A percentile compares a stretch with the other conserved stretches of the same genome.
Conservation (phyloP, 106 monocot genomes). For the Hemerocallis citrina region DNA sequence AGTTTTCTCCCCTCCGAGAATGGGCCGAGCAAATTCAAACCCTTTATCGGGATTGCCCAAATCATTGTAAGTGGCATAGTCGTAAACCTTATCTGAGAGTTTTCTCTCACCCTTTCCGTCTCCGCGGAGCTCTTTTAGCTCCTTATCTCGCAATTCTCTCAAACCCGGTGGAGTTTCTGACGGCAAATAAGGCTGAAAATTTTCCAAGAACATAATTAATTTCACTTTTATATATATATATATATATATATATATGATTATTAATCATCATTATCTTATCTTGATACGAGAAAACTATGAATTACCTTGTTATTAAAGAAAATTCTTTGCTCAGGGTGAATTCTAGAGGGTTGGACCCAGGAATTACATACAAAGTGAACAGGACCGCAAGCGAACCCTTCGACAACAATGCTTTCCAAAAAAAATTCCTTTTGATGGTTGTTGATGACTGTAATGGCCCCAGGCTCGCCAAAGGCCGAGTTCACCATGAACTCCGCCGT, state of each 20-base stretch:
- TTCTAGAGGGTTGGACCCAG: slow-evolving; percentile 65
- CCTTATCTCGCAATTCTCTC: slow-evolving; percentile 46
- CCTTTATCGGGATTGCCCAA: slow-evolving; percentile 77
- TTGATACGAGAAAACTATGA: background rate
- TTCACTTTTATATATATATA: background rate
- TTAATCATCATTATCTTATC: background rate
- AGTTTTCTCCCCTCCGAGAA: slow-evolving; percentile 41
- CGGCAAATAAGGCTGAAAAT: slow-evolving; percentile 71
- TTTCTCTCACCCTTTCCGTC: slow-evolving; percentile 59
- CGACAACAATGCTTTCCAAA: slow-evolving; percentile 71
- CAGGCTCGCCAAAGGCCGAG: slow-evolving; percentile 71
- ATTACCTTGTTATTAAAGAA: slow-evolving; percentile 81
- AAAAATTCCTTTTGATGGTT: slow-evolving; percentile 69
- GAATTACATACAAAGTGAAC: slow-evolving; percentile 84
- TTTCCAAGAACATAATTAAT: background rate
- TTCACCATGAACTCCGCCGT: slow-evolving; percentile 65
- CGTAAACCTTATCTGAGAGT: slow-evolving; percentile 47
- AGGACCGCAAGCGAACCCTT: slow-evolving; percentile 63
- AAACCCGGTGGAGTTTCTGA: slow-evolving; percentile 74
- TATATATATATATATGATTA: background rate
- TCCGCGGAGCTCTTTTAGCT: slow-evolving; percentile 65
- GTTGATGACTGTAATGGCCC: slow-evolving; percentile 70
- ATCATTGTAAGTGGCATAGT: slow-evolving; percentile 62
- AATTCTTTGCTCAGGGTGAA: slow-evolving; percentile 41
- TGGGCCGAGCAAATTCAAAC: slow-evolving; percentile 21